phyloP scores from a whole-genome alignment of 2,329 filamentous ascomycete genomes.

The Colletotrichum siamense region DNA sequence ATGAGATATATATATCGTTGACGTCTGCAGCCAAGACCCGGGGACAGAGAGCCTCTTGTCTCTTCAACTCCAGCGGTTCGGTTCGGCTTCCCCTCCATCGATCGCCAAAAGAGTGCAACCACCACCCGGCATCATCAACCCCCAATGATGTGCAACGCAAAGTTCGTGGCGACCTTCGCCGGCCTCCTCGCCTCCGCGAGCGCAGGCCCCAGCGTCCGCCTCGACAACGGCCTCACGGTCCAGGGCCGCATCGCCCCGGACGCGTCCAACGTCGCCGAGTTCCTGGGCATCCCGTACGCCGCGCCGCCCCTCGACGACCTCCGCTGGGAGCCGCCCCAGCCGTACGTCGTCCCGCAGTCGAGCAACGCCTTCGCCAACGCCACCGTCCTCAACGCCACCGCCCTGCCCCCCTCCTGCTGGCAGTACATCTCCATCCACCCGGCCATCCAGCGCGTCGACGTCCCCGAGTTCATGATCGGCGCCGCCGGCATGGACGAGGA shows the following conservation, averaged over 20 bases:
- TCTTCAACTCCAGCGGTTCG: neutral
- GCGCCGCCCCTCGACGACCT: conserved; percentile 59
- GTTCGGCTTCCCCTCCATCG: neutral
- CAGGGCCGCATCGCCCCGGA: conserved; percentile 12
- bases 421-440: conserved; percentile 20
- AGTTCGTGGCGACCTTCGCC: conserved; percentile 8
- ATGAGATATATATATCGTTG: neutral
- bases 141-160: conserved; percentile 11
- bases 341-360: conserved; percentile 14
- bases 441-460: conserved; percentile 13
- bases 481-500: conserved; percentile 51
- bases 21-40: neutral
- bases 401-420: conserved; percentile 14
- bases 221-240: conserved; percentile 11
- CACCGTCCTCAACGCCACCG: conserved; percentile 7
- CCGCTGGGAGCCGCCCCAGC: conserved; percentile 44
- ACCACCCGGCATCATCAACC: neutral
- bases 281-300: conserved; percentile 57
- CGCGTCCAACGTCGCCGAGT: conserved; percentile 11
- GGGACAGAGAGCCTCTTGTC: neutral
- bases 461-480: conserved; percentile 21
- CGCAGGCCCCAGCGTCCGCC: conserved; percentile 7
- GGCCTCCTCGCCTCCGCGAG: conserved; percentile 7
- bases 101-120: neutral
- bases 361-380: conserved; percentile 1